These are phyloP conservation scores for Fusarium tricinctum DNA, from an alignment of 2,329 filamentous ascomycete species.

Conservation along the genomic window DNA sequence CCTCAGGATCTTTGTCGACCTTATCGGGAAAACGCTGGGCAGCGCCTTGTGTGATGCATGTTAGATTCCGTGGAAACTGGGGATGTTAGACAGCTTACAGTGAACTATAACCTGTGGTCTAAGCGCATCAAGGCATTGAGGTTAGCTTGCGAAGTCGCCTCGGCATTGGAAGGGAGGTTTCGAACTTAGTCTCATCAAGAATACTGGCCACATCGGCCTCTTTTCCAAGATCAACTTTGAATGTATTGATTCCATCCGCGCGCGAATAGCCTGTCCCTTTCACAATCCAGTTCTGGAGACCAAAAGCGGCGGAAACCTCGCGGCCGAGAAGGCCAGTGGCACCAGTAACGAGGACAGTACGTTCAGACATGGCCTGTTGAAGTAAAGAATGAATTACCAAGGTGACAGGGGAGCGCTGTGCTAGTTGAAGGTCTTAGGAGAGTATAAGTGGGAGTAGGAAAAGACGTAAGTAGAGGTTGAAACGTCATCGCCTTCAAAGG, in stretches of 20 bases:
- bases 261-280: constrained; percentile 81
- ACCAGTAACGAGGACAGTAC: constrained; percentile 81
- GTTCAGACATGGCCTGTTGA: constrained; percentile 29
- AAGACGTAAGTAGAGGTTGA: constrained; percentile 15
- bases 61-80: constrained; percentile 31
- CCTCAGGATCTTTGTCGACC: constrained; percentile 83
- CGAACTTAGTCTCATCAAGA: constrained; percentile 69
- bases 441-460: constrained; percentile 5
- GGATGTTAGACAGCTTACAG: constrained; percentile 66
- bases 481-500: constrained; percentile 29
- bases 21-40: constrained; percentile 91
- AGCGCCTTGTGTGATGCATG: constrained; percentile 69
- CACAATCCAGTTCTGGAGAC: constrained; percentile 71
- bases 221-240: constrained; percentile 69
- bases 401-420: not conserved
- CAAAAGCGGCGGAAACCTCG: constrained; percentile 80
- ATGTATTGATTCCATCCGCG: constrained; percentile 76
- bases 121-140: not conserved
- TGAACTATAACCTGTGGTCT: constrained; percentile 85
- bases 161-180: not conserved
- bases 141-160: constrained; percentile 17
- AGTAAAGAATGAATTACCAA: not conserved
- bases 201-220: constrained; percentile 62
- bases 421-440: not conserved
- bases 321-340: constrained; percentile 87